Evolutionary conservation across 305 asterid species (phyloP), one percentile per base, ranked within the genome.

Genomic region (Solanum hybrid): DNA sequence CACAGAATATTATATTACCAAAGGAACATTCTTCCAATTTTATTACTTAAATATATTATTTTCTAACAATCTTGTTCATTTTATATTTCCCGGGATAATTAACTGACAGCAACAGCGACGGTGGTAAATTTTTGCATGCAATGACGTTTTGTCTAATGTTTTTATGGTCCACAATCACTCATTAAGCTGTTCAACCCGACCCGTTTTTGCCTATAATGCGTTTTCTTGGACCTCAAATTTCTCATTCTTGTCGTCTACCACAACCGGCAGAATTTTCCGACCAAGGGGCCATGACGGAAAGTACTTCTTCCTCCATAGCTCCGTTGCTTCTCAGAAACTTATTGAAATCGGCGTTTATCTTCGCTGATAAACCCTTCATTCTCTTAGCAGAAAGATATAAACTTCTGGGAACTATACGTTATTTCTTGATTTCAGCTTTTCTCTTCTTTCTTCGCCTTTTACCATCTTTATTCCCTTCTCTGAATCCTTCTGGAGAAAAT

Each of bases 381-480:
- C 46, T 90, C 85, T 87, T 93, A 9, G 89, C 94, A 0, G 92
- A 90, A 9, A 92, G 91, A 20, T 91, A 90, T 87, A 91, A 89
- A 32, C 87, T 93, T 89, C 93, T 96, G 5, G 88, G 92, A 38
- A 87, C 91, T 86, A 9, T 95, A 3, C 95, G 95, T 34, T 88
- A 73, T 27, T 60, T 90, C 32, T 66, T 95, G 16, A 75, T 89
- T 88, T 93, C 97, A 0, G 40, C 92, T 40, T 93, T 93, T 72
- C 96, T 96, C 89, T 93, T 93, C 89, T 93, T 93, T 26, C 96
- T 95, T 88, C 89, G 93, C 81, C 92, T 94, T 81, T 78, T 96
- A 20, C 96, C 95, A 29, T 89, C 90, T 42, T 27, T 94, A 56
- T 90, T 94, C 90, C 91, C 97, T 82, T 40, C 76, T 20, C 35